phyloP scores from a whole-genome alignment of 2,329 filamentous ascomycete genomes.

The Clonostachys solani region DNA sequence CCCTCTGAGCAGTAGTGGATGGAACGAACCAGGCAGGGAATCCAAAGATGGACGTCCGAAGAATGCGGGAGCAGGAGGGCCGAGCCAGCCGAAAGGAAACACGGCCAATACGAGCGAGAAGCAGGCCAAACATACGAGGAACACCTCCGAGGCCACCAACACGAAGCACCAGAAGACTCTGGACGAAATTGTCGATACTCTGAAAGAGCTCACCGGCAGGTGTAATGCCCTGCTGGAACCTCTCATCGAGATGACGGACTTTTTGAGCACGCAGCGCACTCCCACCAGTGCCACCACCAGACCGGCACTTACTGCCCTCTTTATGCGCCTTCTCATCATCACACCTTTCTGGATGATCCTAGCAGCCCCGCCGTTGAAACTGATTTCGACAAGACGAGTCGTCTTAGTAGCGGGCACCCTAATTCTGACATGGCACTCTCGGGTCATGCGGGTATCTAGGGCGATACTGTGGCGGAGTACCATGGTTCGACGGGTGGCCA shows the following conservation, averaged over 20 bases:
- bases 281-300: slow-evolving; percentile 88
- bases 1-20: slow-evolving; percentile 80
- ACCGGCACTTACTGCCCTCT: slow-evolving; percentile 83
- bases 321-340: slow-evolving; percentile 82
- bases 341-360: slow-evolving; percentile 85
- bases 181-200: slow-evolving; percentile 93
- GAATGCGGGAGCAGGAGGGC: not conserved
- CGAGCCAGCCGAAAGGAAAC: not conserved
- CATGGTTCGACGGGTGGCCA: slow-evolving; percentile 63
- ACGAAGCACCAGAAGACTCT: slow-evolving; percentile 87
- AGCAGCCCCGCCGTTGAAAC: slow-evolving; percentile 74
- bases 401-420: slow-evolving; percentile 84
- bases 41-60: slow-evolving; percentile 14
- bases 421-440: slow-evolving; percentile 86
- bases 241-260: slow-evolving; percentile 83
- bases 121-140: slow-evolving; percentile 33
- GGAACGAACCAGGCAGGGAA: slow-evolving; percentile 45
- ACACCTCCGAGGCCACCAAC: slow-evolving; percentile 53
- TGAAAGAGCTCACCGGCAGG: slow-evolving; percentile 84
- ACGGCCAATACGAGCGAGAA: slow-evolving; percentile 11
- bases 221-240: slow-evolving; percentile 93
- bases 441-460: slow-evolving; percentile 77
- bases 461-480: slow-evolving; percentile 88
- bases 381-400: slow-evolving; percentile 84
- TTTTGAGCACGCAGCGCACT: slow-evolving; percentile 84